Base-by-base conservation (phyloP, 306 rosid genomes). In the Malus domestica region DNA sequence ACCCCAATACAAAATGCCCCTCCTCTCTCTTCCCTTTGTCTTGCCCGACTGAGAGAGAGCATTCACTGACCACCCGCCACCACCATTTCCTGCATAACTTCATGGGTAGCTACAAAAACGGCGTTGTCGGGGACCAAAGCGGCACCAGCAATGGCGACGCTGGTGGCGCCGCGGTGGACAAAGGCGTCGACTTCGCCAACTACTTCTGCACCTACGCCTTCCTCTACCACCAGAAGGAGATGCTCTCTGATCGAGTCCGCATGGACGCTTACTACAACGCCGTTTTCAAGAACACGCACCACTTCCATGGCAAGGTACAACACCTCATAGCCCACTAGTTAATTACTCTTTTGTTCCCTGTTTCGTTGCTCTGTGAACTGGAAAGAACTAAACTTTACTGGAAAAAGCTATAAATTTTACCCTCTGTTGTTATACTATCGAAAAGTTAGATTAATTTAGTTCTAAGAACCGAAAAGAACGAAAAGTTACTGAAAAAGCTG, bases 161-260 rank as follows among this genome's bases (percentile, higher is more conserved):
- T 13, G 72, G 72, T 8, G 20, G 71, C 20, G 38, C 74, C 33
- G 14, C 72, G 64, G 91, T 95, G 62, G 92, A 90, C 84, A 95
- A 92, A 78, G 97, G 75, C 73, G 97, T 90, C 10, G 98, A 95
- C 80, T 95, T 83, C 44, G 99, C 99, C 0, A 70, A 92, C 11
- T 95, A 95, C 84, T 95, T 95, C 81, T 95, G 97, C 87, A 90
- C 99, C 78, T 95, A 95, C 78, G 83, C 97, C 78, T 92, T 92
- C 59, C 92, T 95, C 14, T 95, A 88, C 79, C 99, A 95, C 85
- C 99, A 95, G 87, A 95, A 95, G 87, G 98, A 95, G 83, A 95
- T 92, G 99, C 99, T 95, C 76, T 95, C 93, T 38, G 99, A 95
- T 75, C 93, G 98, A 42, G 99, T 95, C 83, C 99, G 99, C 76